Conservation (phyloP, 2,329 filamentous ascomycete genomes). For the Colletotrichum caudatum region DNA sequence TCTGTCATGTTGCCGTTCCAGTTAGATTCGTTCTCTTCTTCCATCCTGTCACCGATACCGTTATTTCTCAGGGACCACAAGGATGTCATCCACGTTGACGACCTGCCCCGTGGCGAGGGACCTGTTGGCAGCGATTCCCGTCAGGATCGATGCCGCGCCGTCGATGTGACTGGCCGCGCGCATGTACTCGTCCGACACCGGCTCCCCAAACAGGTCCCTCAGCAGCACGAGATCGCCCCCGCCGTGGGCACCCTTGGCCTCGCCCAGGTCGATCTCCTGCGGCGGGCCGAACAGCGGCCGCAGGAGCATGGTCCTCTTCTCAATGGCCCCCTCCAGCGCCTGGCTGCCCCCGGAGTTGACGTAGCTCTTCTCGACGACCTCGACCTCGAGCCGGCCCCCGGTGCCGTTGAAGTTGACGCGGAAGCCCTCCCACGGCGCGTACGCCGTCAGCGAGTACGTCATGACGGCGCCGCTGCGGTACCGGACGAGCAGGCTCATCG, state of each 20-base stretch:
- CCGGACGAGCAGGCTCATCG: slow-evolving; percentile 69
- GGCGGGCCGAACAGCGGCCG: slow-evolving; percentile 69
- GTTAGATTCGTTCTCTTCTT: neutral
- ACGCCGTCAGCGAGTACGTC: slow-evolving; percentile 70
- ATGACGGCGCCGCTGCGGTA: slow-evolving; percentile 68
- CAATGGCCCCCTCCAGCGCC: slow-evolving; percentile 64
- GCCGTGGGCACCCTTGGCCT: slow-evolving; percentile 68
- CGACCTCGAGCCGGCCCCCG: slow-evolving; percentile 68
- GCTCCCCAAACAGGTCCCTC: slow-evolving; percentile 68
- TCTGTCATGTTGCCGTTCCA: neutral
- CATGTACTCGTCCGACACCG: slow-evolving; percentile 63
- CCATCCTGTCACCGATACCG: neutral
- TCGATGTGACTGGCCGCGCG: slow-evolving; percentile 70
- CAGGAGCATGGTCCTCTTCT: slow-evolving; percentile 61
- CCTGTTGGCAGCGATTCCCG: slow-evolving; percentile 69
- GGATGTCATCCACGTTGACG: slow-evolving; percentile 66
- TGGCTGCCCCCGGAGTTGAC: slow-evolving; percentile 71
- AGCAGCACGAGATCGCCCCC: slow-evolving; percentile 70
- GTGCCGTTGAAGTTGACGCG: slow-evolving; percentile 70
- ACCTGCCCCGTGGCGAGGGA: slow-evolving; percentile 69
- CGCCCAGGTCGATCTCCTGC: slow-evolving; percentile 63
- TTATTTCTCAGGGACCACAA: slow-evolving; percentile 49
- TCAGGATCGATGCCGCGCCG: slow-evolving; percentile 69
- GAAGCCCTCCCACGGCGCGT: slow-evolving; percentile 73
- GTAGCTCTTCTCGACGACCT: slow-evolving; percentile 73